Percentiles rank a stretch among this genome's conserved stretches.
phyloP scores from a whole-genome alignment of 345 rosid genomes.

The Linum usitatissimum region DNA sequence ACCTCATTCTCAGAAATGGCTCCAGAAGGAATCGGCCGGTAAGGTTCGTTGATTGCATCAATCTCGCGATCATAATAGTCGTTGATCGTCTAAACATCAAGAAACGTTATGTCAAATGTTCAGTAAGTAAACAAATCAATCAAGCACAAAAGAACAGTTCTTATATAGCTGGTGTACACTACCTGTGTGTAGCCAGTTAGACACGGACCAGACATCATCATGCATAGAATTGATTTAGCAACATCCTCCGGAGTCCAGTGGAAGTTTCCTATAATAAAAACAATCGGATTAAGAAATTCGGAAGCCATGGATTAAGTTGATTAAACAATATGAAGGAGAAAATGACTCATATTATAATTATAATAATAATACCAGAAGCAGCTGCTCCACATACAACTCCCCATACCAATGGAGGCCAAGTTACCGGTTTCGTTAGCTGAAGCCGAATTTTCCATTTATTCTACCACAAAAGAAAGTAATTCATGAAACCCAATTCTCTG shows the following conservation, averaged over 20 bases:
- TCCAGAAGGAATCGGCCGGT: slow-evolving; percentile 95
- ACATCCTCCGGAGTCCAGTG: slow-evolving; percentile 90
- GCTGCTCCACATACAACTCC: slow-evolving; percentile 98
- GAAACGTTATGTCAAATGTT: slow-evolving; percentile 4
- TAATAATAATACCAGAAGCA: slow-evolving; percentile 59
- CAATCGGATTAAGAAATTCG: not conserved
- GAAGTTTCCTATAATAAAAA: slow-evolving; percentile 55
- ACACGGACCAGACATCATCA: slow-evolving; percentile 94
- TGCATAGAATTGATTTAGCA: slow-evolving; percentile 84
- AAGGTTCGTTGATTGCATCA: slow-evolving; percentile 95
- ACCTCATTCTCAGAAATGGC: slow-evolving; percentile 92
- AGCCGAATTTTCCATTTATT: slow-evolving; percentile 98
- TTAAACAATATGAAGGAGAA: not conserved
- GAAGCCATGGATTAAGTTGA: not conserved
- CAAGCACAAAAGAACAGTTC: slow-evolving; percentile 9
- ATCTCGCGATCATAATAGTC: slow-evolving; percentile 97
- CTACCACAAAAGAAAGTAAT: slow-evolving; percentile 27
- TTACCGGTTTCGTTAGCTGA: slow-evolving; percentile 92
- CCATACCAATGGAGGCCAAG: slow-evolving; percentile 98
- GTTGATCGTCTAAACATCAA: slow-evolving; percentile 53
- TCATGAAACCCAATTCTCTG: not conserved
- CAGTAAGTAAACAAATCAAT: slow-evolving; percentile 7
- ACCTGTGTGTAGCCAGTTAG: slow-evolving; percentile 99
- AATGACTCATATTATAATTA: not conserved
- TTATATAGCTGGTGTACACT: slow-evolving; percentile 1